phyloP scores from a whole-genome alignment of 345 rosid genomes.

The Noccaea caerulescens region DNA sequence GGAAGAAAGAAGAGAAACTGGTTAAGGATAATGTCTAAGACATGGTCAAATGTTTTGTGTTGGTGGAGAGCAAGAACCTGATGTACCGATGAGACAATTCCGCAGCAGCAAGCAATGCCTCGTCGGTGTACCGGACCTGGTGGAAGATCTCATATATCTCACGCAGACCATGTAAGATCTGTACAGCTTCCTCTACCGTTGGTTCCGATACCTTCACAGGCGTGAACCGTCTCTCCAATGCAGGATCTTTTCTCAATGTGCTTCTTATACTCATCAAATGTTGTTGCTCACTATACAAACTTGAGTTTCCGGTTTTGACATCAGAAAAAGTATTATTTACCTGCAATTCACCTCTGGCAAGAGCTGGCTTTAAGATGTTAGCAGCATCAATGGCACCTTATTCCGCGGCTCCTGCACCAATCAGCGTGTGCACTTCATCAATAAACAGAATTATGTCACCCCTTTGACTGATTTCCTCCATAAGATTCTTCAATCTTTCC shows the following conservation, averaged over 20 bases:
- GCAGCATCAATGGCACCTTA: conserved; percentile 99
- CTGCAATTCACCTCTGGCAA: conserved; percentile 99
- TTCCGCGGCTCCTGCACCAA: conserved; percentile 99
- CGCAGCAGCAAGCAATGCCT: conserved; percentile 85
- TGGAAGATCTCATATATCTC: conserved; percentile 98
- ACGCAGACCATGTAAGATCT: conserved; percentile 91
- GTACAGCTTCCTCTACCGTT: conserved; percentile 89
- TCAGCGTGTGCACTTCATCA: conserved; percentile 97
- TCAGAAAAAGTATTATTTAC: conserved; percentile 45
- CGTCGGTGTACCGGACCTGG: conserved; percentile 96
- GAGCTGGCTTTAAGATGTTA: conserved; percentile 97
- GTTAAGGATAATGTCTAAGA: conserved; percentile 9
- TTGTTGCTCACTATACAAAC: conserved; percentile 83
- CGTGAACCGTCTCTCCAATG: conserved; percentile 95
- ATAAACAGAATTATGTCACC: conserved; percentile 96
- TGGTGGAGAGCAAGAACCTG: conserved; percentile 44
- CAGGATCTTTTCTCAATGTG: conserved; percentile 99
- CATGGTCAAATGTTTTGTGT: neutral
- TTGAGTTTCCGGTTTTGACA: conserved; percentile 12
- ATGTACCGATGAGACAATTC: conserved; percentile 94
- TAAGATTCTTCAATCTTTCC: conserved; percentile 95
- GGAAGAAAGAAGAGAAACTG: conserved; percentile 53
- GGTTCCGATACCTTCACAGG: conserved; percentile 99
- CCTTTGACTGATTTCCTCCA: conserved; percentile 99
- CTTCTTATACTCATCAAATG: conserved; percentile 92